These are phyloP conservation scores for Hypoxylon sp. DNA, from an alignment of 2,329 filamentous ascomycete genomes.

Conservation along the genomic window DNA sequence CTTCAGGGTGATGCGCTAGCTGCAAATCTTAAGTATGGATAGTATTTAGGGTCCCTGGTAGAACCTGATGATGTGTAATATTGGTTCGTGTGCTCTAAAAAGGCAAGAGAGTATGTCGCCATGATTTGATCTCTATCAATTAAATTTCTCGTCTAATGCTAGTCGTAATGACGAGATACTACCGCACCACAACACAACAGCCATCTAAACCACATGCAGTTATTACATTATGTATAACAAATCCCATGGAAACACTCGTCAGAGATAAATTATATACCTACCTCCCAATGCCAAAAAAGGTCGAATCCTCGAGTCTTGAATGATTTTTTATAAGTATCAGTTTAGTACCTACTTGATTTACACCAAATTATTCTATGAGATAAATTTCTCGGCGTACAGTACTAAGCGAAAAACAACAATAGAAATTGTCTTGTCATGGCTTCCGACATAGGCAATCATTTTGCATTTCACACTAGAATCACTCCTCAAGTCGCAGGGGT, in stretches of 20 bases:
- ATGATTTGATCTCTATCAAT: constrained; percentile 40
- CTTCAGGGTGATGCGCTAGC: constrained; percentile 21
- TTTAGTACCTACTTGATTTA: background rate
- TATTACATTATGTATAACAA: constrained; percentile 7
- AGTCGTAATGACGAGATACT: constrained; percentile 38
- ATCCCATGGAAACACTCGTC: constrained; percentile 18
- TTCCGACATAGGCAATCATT: constrained; percentile 2
- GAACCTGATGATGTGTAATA: constrained; percentile 23
- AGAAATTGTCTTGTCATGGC: constrained; percentile 14
- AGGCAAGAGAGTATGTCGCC: constrained; percentile 25
- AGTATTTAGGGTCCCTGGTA: constrained; percentile 18
- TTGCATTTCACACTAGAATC: no score
- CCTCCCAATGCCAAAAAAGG: constrained; percentile 4
- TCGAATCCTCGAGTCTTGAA: constrained; percentile 12
- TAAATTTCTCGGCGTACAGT: background rate
- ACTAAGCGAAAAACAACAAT: constrained; percentile 26
- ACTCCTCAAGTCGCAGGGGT: constrained; percentile 27
- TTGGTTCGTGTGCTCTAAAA: constrained; percentile 35
- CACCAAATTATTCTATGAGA: constrained; percentile 6
- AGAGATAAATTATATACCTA: constrained; percentile 15
- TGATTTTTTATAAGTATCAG: constrained; percentile 13
- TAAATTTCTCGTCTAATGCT: constrained; percentile 33
- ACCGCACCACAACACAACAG: constrained; percentile 27
- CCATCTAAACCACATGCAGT: constrained; percentile 1
- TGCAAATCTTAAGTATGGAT: constrained; percentile 15